These are phyloP conservation scores for Salvia miltiorrhiza DNA, from an alignment of 257 asterid genomes.

Conservation along the genomic window DNA sequence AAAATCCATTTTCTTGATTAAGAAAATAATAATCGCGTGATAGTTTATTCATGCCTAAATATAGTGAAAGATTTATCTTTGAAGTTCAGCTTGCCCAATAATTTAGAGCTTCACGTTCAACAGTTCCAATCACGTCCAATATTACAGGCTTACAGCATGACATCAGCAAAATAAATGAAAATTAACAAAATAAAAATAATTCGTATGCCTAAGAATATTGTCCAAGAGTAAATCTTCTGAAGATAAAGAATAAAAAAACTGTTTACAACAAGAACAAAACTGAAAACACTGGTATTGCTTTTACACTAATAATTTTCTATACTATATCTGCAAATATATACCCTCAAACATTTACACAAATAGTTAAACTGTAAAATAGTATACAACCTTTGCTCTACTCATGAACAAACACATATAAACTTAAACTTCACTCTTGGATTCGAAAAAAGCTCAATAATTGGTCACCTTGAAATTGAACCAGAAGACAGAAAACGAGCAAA, in stretches of 20 bases:
- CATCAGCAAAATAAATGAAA: not conserved
- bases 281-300: conserved; percentile 10
- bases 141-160: not conserved
- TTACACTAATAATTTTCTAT: conserved; percentile 15
- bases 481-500: not conserved
- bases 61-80: no score
- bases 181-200: not conserved
- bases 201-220: not conserved
- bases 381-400: conserved; percentile 6
- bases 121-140: no score
- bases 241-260: not conserved
- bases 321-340: conserved; percentile 24
- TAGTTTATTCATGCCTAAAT: no score
- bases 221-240: conserved; percentile 16
- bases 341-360: conserved; percentile 32
- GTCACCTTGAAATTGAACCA: conserved; percentile 1
- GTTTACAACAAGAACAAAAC: conserved; percentile 25
- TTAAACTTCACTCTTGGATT: not conserved
- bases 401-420: conserved; percentile 13
- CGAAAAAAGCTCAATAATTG: not conserved
- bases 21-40: no score
- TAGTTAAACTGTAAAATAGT: conserved; percentile 1
- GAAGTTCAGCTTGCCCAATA: no score
- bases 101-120: no score
- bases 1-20: no score